Conservation (phyloP, 257 asterid genomes). For the Solanum corneliomulleri region DNA sequence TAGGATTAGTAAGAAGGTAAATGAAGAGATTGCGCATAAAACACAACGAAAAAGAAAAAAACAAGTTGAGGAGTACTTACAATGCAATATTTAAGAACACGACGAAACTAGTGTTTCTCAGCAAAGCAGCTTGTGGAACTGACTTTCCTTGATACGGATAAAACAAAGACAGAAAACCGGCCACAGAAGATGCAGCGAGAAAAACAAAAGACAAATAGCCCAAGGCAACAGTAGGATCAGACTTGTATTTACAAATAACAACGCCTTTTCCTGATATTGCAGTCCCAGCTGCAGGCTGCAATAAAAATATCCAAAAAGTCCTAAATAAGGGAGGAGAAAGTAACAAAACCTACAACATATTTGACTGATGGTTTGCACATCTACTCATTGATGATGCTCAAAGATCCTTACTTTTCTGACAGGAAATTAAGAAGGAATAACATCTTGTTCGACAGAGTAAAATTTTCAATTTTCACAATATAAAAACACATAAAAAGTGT, state of each 20-base stretch:
- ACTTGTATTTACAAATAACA: slow-evolving; percentile 67
- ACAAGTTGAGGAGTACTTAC: slow-evolving; percentile 32
- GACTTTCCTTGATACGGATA: slow-evolving; percentile 78
- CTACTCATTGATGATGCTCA: background rate
- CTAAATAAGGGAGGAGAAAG: background rate
- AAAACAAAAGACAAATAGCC: slow-evolving; percentile 60
- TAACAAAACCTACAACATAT: background rate
- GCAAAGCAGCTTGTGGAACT: slow-evolving; percentile 50
- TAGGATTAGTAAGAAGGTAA: background rate
- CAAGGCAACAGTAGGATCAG: slow-evolving; percentile 50
- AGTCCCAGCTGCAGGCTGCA: slow-evolving; percentile 70
- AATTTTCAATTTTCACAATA: background rate
- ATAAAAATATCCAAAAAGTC: background rate
- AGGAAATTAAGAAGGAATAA: background rate
- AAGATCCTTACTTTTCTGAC: background rate
- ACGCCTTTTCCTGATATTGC: slow-evolving; percentile 40
- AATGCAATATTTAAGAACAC: slow-evolving; percentile 58
- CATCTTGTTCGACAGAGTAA: background rate
- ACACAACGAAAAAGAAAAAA: background rate
- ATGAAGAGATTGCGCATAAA: background rate
- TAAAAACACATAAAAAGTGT: background rate
- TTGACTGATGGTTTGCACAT: background rate
- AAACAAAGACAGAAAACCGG: slow-evolving; percentile 52
- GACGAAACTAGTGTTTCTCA: slow-evolving; percentile 45
- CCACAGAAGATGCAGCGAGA: slow-evolving; percentile 37